Conservation (phyloP, 1,139 yeast genomes). For the Zhuliangozyma blackwelliae region DNA sequence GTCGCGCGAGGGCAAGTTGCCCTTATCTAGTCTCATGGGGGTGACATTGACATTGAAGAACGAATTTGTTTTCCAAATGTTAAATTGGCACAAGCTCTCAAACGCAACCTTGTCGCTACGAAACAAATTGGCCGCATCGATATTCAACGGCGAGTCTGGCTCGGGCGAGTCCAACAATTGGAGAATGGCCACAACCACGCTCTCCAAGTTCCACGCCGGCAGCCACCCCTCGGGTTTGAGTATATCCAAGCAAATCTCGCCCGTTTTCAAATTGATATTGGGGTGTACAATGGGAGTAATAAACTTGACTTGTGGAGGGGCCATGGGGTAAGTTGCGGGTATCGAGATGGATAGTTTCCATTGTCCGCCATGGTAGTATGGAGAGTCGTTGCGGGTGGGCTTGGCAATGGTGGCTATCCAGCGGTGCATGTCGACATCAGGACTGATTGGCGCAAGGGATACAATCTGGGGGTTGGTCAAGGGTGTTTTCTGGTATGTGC, state of each 20-base stretch:
- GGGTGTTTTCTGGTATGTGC: constrained; percentile 19
- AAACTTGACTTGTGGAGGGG: constrained; percentile 65
- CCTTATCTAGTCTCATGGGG: constrained; percentile 4
- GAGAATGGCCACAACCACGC: constrained; percentile 68
- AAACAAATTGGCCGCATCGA: constrained; percentile 78
- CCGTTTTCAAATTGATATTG: constrained; percentile 63
- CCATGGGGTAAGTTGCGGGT: constrained; percentile 58
- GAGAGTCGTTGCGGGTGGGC: constrained; percentile 40
- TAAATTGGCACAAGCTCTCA: constrained; percentile 59
- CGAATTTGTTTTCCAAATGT: constrained; percentile 37
- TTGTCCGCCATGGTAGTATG: constrained; percentile 44
- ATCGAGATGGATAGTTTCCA: constrained; percentile 56
- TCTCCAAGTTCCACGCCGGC: constrained; percentile 80
- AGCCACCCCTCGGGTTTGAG: constrained; percentile 62
- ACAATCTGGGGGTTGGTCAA: constrained; percentile 34
- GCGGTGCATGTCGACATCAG: constrained; percentile 38
- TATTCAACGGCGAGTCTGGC: constrained; percentile 79
- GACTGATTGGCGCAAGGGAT: constrained; percentile 39
- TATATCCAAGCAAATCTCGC: constrained; percentile 84
- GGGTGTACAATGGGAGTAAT: constrained; percentile 64
- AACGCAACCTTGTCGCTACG: constrained; percentile 54
- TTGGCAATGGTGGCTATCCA: constrained; percentile 66
- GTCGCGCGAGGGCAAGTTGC: constrained; percentile 7
- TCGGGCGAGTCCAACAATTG: constrained; percentile 73
- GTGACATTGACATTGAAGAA: constrained; percentile 5